Base-by-base conservation (phyloP, 2,329 filamentous ascomycete species). In the Podosphaera fusca region DNA sequence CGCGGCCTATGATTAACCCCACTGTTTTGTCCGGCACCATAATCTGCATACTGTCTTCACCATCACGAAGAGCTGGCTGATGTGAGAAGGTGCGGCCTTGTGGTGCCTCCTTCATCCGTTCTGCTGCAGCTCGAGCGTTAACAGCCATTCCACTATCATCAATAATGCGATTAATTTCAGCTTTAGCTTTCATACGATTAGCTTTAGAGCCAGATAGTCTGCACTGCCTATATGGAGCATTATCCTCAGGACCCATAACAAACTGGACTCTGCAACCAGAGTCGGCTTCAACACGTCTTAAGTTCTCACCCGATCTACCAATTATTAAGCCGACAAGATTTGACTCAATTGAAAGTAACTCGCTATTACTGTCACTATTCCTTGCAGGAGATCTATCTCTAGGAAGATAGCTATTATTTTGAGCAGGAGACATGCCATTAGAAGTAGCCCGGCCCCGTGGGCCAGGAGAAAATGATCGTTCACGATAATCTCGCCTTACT, bases 21-120 rank as follows among this genome's bases (percentile, higher is more conserved):
- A 95, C 88, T 7, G 88, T 95, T 65, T 87, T 83, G 70, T 95
- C 88, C 52, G 88, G 88, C 21, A 95, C 88, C 85, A 94, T 92
- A 65, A 95, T 94, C 70, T 94, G 87, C 67, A 88, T 81, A 66
- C 82, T 86, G 63, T 90, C 85, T 68, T 94, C 88, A 59, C 84
- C 85, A 59, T 90, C 85, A 60, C 83, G 80, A 59, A 85, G 73
- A 49, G 77, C 75, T 55, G 75, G 71, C 59, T 68, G 67, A 45
- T 68, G 66, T 8, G 67, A 66, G 55, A 63, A 61, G 34, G 60
- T 63, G 53, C 66, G 63, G 21, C 56, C 61, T 45, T 63, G 59
- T 36, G 65, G 61, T 50, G 65, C 61, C 51, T 68, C 67, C 59
- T 66, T 63, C 52, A 63, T 68, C 60, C 69, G 65, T 55, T 66